A percentile compares a stretch with the other conserved stretches of the same genome.
Evolutionary conservation across 345 rosid species (phyloP).

Genomic region (Erucastrum elatum): DNA sequence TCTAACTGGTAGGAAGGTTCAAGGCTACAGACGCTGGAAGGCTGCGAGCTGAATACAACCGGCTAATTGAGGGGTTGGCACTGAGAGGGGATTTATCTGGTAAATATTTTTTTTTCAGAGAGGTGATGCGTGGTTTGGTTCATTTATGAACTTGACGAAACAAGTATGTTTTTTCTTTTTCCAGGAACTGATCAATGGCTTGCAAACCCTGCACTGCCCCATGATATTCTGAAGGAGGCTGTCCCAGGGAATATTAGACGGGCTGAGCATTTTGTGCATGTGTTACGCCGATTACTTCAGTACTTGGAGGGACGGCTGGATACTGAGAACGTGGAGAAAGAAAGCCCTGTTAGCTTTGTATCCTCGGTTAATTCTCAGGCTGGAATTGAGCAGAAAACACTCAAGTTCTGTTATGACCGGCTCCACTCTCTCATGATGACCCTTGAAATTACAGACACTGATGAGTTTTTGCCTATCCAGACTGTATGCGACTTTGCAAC

Average conservation of each 20-base stretch:
- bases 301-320: conserved; percentile 75
- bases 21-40: conserved; percentile 95
- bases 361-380: conserved; percentile 68
- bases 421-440: conserved; percentile 94
- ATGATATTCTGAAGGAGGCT: conserved; percentile 91
- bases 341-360: conserved; percentile 87
- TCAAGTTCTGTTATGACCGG: conserved; percentile 95
- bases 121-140: conserved; percentile 14
- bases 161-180: conserved; percentile 12
- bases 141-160: conserved; percentile 13
- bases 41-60: conserved; percentile 87
- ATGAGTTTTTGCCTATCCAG: conserved; percentile 91
- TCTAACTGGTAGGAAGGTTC: conserved; percentile 96
- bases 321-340: conserved; percentile 88
- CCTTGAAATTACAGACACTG: conserved; percentile 92
- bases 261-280: conserved; percentile 94
- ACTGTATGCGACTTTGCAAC: conserved; percentile 97
- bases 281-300: conserved; percentile 84
- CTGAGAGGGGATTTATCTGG: conserved; percentile 81
- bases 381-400: conserved; percentile 90
- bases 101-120: conserved; percentile 36
- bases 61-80: conserved; percentile 95
- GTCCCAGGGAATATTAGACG: conserved; percentile 97
- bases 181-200: conserved; percentile 88
- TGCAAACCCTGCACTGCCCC: conserved; percentile 97